Evolutionary conservation across 495 filamentous ascomycete species (phyloP), one percentile per base, ranked within the genome.

Genomic region (Xylaria bambusicola): DNA sequence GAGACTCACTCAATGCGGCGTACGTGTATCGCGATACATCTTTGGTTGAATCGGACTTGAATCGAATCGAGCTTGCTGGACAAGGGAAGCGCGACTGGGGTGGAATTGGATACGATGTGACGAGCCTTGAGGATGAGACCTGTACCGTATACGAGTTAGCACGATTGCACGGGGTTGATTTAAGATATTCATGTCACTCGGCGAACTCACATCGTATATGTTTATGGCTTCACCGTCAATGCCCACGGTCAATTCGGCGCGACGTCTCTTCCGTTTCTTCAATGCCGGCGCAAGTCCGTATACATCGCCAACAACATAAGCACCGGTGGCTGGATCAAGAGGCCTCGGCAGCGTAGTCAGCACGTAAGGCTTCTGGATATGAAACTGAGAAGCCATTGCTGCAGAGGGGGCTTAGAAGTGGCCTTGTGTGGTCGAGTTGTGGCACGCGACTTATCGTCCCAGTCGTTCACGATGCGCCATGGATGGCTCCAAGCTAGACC

Each of bases 191-290:
- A n/a, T 20, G n/a, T 8, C 17, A 44, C 1, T n/a, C 1, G 6
- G 13, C 8, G 35, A 31, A 46, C 81, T 60, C 74, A 98, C 93
- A 81, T 97, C 88, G 75, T 97, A 97, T 47, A 99, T 85, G 69
- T 92, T 94, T 13, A 97, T 81, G 13, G 90, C 88, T 68, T 97
- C 92, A 55, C 92, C 92, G 75, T 99, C 92, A 66, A 97, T 85
- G 8, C 89, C 90, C 8, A 94, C 85, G 12, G 83, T 89, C 53
- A 98, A 73, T 73, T 99, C 95, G 17, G 78, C 73, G 46, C 94
- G 82, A 48, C 94, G 82, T 35, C 58, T 55, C 76, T 97, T 97
- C 67, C 89, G 83, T 77, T 93, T 96, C 76, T 83, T 90, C 31
- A 81, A 82, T 17, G 86, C 87, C 38, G 84, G 80, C 50, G 89